Evolutionary conservation across 306 rosid genomes (phyloP).

Genomic region (Notholithocarpus densiflorus): DNA sequence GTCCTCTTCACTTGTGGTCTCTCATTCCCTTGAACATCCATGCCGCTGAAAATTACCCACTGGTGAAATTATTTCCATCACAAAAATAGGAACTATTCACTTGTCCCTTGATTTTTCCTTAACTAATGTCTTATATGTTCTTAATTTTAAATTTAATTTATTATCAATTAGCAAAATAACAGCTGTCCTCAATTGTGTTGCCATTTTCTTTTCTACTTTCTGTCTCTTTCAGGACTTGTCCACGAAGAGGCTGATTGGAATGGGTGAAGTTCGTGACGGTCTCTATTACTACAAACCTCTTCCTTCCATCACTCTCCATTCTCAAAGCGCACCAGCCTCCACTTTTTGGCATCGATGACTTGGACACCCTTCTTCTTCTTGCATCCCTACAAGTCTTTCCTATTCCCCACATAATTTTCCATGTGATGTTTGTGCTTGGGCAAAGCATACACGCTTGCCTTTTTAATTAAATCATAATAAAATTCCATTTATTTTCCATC

Average conservation of each 20-base stretch:
- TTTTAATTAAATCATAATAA: not conserved
- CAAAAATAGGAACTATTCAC: not conserved
- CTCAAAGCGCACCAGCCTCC: not conserved
- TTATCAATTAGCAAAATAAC: not conserved
- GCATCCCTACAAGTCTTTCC: no score
- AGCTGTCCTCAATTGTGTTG: not conserved
- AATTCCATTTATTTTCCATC: not conserved
- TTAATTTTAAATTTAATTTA: not conserved
- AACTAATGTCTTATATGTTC: not conserved
- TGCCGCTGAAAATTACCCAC: not conserved
- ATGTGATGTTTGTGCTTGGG: not conserved
- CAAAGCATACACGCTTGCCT: not conserved
- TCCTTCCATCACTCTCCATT: not conserved
- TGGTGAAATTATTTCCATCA: not conserved
- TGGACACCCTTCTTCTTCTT: not conserved
- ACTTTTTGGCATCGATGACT: not conserved
- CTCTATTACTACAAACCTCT: not conserved
- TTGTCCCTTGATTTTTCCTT: not conserved
- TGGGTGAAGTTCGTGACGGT: not conserved
- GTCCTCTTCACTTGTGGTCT: no score
- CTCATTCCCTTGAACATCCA: no score
- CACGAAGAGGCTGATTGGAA: not conserved
- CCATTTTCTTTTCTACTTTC: not conserved
- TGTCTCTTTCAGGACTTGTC: not conserved
- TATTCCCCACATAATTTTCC: no score